A percentile compares a stretch with the other conserved stretches of the same genome.
Evolutionary conservation across 305 asterid species (phyloP).

Genomic region (Solanum chacoense): DNA sequence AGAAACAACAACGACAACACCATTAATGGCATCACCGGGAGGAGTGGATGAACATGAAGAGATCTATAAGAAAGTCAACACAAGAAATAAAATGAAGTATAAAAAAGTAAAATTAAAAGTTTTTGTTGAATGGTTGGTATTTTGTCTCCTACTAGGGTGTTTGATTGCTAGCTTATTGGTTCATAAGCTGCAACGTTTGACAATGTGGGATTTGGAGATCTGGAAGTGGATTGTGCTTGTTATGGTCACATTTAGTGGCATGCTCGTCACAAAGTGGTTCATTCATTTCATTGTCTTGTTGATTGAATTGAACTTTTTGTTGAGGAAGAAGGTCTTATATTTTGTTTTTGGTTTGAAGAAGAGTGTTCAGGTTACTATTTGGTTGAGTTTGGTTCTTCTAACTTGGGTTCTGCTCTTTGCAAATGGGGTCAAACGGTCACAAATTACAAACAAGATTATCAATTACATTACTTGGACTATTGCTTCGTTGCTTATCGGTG

Average conservation of each 20-base stretch:
- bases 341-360: slow-evolving; percentile 59
- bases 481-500: slow-evolving; percentile 43
- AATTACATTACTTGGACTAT: slow-evolving; percentile 57
- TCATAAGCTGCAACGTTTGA: slow-evolving; percentile 18
- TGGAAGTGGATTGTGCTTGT: slow-evolving; percentile 65
- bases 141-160: slow-evolving; percentile 43
- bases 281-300: slow-evolving; percentile 43
- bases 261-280: slow-evolving; percentile 51
- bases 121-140: slow-evolving; percentile 52
- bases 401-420: slow-evolving; percentile 49
- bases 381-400: slow-evolving; percentile 52
- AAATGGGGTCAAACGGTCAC: slow-evolving; percentile 31
- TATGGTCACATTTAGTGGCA: slow-evolving; percentile 62
- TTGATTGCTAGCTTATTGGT: slow-evolving; percentile 42
- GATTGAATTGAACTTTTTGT: slow-evolving; percentile 58
- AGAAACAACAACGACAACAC: slow-evolving; percentile 38
- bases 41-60: slow-evolving; percentile 55
- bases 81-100: slow-evolving; percentile 36
- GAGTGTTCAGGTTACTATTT: slow-evolving; percentile 46
- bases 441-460: slow-evolving; percentile 16
- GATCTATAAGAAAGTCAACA: slow-evolving; percentile 57
- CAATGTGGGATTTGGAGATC: slow-evolving; percentile 39
- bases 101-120: slow-evolving; percentile 44
- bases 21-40: slow-evolving; percentile 34
- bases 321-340: slow-evolving; percentile 59